Conservation (phyloP, 306 rosid species). For the Clitoria ternatea region DNA sequence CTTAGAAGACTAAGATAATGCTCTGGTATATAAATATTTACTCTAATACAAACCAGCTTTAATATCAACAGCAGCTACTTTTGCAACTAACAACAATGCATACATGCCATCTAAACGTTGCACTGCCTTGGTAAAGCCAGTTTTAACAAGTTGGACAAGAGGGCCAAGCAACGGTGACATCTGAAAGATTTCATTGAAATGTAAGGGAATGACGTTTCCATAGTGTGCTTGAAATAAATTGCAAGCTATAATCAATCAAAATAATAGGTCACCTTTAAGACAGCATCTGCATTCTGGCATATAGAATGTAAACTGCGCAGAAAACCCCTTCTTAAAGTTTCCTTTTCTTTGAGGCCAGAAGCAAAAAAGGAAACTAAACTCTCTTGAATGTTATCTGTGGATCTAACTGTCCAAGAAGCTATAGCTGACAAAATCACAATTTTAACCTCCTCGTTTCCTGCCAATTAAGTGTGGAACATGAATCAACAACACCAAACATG, state of each 20-base stretch:
- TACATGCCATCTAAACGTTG: slow-evolving; percentile 95
- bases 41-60: slow-evolving; percentile 68
- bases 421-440: slow-evolving; percentile 61
- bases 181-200: slow-evolving; percentile 37
- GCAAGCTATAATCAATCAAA: slow-evolving; percentile 17
- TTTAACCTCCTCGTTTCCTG: slow-evolving; percentile 97
- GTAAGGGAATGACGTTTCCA: slow-evolving; percentile 18
- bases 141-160: slow-evolving; percentile 88
- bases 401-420: slow-evolving; percentile 78
- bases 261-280: slow-evolving; percentile 50
- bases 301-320: slow-evolving; percentile 64
- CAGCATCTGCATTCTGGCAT: slow-evolving; percentile 63
- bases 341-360: slow-evolving; percentile 97
- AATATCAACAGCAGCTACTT: slow-evolving; percentile 85
- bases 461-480: slow-evolving; percentile 22
- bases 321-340: slow-evolving; percentile 77
- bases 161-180: slow-evolving; percentile 60
- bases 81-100: slow-evolving; percentile 80
- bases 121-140: slow-evolving; percentile 87
- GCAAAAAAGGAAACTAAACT: slow-evolving; percentile 59
- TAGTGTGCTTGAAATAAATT: slow-evolving; percentile 15
- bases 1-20: background rate
- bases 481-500: slow-evolving; percentile 14
- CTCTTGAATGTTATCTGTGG: slow-evolving; percentile 56
- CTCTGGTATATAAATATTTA: slow-evolving; percentile 9